Evolutionary conservation across 371 early-diverging fungal species (phyloP), one percentile per base, ranked within the genome.

Genomic region (Phascolomyces articulosus): DNA sequence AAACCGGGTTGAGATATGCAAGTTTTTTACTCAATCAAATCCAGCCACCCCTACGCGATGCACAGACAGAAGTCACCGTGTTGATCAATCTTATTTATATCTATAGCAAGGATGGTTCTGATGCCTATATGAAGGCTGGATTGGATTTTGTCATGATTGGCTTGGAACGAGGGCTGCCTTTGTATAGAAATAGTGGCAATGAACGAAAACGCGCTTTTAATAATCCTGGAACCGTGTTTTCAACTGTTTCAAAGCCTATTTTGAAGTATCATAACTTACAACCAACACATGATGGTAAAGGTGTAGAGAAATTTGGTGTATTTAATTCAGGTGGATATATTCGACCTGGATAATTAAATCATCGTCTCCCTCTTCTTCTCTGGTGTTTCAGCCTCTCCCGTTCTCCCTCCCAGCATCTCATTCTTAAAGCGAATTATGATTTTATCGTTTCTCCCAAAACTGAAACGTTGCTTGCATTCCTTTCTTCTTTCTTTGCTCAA

Each of bases 81-180:
- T 40, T 73, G 6, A 73, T 63, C 21, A 73, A 73, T 59, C 20
- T 73, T 15, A 47, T 73, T 1, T 70, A 64, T 38, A 34, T 48
- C 16, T 58, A 58, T 24, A 1, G 48, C 20, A 7, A 48, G 11
- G 15, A 28, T 20, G 47, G 28, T 0, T 9, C 44, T 13, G 38
- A 38, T 16, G 51, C 20, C 7, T 24, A 51, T 51, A 20, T 51
- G 23, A 49, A 58, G 23, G 34, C 44, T 2, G 64, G 16, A 10
- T 26, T 64, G 31, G 64, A 64, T 51, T 57, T 64, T 24, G 53
- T 64, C 15, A 41, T 40, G 31, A 29, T 55, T 48, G 64, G 64
- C 0, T n/a, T 64, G 16, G 58, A 28, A 10, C 64, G 64, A n/a
- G 64, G 64, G 4, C 23, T 64, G 18, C n/a, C 3, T 3, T 28